Conservation (phyloP, 306 rosid genomes). For the Comarum palustre region DNA sequence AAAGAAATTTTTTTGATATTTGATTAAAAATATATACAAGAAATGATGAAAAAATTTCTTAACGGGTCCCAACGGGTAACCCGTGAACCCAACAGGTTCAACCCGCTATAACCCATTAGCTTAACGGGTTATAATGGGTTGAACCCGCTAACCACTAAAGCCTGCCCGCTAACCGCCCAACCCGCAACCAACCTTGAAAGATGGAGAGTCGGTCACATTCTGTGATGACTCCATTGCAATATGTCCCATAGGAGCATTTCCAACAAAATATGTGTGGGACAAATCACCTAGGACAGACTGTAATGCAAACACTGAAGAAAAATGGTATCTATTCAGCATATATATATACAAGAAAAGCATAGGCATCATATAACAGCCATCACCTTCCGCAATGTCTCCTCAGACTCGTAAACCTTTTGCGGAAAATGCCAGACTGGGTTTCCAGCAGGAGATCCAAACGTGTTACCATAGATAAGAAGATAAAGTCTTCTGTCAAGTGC, state of each 20-base stretch:
- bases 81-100: no score
- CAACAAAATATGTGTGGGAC: conserved; percentile 80
- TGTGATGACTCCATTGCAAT: conserved; percentile 54
- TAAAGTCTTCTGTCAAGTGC: conserved; percentile 58
- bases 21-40: no score
- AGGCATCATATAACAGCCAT: conserved; percentile 14
- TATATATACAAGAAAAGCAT: not conserved
- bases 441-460: conserved; percentile 52
- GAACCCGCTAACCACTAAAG: no score
- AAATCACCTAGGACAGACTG: conserved; percentile 74
- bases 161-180: no score
- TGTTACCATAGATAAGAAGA: conserved; percentile 62
- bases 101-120: no score
- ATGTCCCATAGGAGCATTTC: conserved; percentile 95
- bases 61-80: no score
- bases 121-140: no score
- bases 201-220: conserved; percentile 30
- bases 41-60: no score
- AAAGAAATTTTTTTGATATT: no score
- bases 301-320: conserved; percentile 74
- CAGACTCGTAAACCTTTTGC: conserved; percentile 68
- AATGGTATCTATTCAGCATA: not conserved
- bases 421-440: conserved; percentile 93
- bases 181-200: conserved; percentile 74
- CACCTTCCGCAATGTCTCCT: conserved; percentile 78